Evolutionary conservation across 768 basidiomycete species (phyloP).

Genomic region (Tylopilus plumbeoviolaceoides): DNA sequence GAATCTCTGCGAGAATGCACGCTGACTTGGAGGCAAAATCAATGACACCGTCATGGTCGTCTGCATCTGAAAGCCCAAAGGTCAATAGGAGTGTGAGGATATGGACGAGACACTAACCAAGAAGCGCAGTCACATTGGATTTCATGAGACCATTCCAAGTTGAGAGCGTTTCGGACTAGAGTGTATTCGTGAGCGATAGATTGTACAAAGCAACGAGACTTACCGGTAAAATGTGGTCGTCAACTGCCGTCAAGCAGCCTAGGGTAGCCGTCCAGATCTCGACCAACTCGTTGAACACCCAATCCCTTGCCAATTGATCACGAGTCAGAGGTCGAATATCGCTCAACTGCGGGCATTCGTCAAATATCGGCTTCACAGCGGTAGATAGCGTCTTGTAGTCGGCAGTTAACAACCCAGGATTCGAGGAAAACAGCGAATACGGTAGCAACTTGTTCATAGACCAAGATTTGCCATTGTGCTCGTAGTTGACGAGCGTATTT

Average conservation of each 20-base stretch:
- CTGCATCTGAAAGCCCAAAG: constrained; percentile 34
- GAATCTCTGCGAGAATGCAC: constrained; percentile 44
- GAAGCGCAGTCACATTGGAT: constrained; percentile 42
- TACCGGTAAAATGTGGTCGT: constrained; percentile 48
- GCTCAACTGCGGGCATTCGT: constrained; percentile 46
- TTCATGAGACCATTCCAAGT: constrained; percentile 58
- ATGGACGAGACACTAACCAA: constrained; percentile 46
- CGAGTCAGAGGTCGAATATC: constrained; percentile 56
- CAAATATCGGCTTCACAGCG: constrained; percentile 49
- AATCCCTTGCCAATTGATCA: constrained; percentile 52
- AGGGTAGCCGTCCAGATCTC: constrained; percentile 50
- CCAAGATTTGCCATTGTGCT: constrained; percentile 39
- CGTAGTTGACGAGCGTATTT: constrained; percentile 36
- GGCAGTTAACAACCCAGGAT: constrained; percentile 50
- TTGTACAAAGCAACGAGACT: constrained; percentile 19
- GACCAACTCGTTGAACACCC: constrained; percentile 50
- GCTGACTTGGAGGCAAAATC: constrained; percentile 40
- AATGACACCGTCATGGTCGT: constrained; percentile 36
- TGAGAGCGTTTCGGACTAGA: constrained; percentile 43
- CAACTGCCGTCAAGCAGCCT: constrained; percentile 41
- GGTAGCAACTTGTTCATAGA: constrained; percentile 47
- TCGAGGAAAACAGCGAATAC: constrained; percentile 49
- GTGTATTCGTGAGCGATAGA: constrained; percentile 2
- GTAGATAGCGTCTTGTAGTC: constrained; percentile 47
- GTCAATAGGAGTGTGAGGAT: constrained; percentile 2